Conservation (phyloP, 164 flowering plant genomes). For the Vitis riparia region DNA sequence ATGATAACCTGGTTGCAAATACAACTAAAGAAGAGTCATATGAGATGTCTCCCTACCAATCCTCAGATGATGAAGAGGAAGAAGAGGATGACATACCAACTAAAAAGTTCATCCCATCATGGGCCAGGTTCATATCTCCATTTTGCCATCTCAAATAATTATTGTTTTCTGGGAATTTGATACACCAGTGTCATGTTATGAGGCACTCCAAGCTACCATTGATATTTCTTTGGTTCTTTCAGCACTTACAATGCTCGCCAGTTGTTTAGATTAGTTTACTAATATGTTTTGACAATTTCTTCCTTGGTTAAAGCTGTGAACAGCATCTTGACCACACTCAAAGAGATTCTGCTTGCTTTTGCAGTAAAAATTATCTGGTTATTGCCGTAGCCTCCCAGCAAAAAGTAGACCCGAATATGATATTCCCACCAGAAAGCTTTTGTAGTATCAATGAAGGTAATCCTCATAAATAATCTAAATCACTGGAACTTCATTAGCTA, state of each 20-base stretch:
- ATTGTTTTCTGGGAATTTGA: too few species aligned
- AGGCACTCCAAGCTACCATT: neutral
- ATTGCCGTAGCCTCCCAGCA: constrained; percentile 40
- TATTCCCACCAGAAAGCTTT: constrained; percentile 55
- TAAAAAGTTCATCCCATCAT: constrained; percentile 66
- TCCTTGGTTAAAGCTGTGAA: too few species aligned
- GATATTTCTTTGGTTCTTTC: neutral
- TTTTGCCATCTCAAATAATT: neutral
- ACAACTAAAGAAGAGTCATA: constrained; percentile 53
- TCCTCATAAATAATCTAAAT: constrained; percentile 3
- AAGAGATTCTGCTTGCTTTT: constrained; percentile 9
- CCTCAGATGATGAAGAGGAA: constrained; percentile 89
- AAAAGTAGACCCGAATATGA: constrained; percentile 41
- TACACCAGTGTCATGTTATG: too few species aligned
- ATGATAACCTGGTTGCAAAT: constrained; percentile 4
- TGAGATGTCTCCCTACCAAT: constrained; percentile 84
- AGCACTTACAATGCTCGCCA: too few species aligned
- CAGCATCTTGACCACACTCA: neutral
- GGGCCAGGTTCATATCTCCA: constrained; percentile 70
- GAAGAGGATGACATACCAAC: constrained; percentile 51
- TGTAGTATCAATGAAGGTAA: constrained; percentile 65
- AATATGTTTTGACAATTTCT: too few species aligned
- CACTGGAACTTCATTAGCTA: neutral
- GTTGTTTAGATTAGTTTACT: too few species aligned
- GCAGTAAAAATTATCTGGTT: constrained; percentile 57